These are phyloP conservation scores for Sclerospora graminicola DNA, from an alignment of 352 stramenopile species.

Conservation along the genomic window DNA sequence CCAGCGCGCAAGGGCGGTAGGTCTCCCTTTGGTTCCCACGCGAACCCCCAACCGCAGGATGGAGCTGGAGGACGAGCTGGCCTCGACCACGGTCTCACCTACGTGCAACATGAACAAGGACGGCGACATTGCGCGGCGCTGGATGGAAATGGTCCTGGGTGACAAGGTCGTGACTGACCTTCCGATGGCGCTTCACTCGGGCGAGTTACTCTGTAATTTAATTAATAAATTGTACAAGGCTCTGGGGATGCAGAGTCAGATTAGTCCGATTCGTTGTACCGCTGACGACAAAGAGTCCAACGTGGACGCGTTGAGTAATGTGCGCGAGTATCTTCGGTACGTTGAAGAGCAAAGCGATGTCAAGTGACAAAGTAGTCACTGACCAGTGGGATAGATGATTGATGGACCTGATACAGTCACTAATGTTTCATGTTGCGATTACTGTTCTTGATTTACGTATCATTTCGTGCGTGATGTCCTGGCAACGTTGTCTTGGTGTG, in stretches of 20 bases:
- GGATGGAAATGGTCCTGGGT: constrained; percentile 84
- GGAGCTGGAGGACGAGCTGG: constrained; percentile 21
- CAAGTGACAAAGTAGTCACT: background rate
- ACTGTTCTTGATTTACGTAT: constrained; percentile 1
- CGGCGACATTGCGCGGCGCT: constrained; percentile 66
- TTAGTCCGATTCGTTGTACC: constrained; percentile 14
- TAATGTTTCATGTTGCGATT: background rate
- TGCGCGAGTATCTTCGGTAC: constrained; percentile 60
- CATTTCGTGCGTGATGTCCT: background rate
- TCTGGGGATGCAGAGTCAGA: constrained; percentile 65
- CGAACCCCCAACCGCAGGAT: constrained; percentile 1
- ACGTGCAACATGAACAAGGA: constrained; percentile 30
- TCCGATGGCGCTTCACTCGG: constrained; percentile 42
- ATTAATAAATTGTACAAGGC: constrained; percentile 66
- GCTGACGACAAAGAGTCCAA: constrained; percentile 4
- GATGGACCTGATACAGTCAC: background rate
- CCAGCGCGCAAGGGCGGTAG: background rate
- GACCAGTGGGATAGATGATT: background rate
- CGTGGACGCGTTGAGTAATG: constrained; percentile 26
- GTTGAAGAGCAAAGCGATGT: background rate
- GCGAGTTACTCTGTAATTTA: constrained; percentile 51
- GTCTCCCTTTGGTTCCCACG: background rate
- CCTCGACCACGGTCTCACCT: constrained; percentile 22
- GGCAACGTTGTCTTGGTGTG: constrained; percentile 1
- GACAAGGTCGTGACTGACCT: constrained; percentile 56